These are phyloP conservation scores for Fusarium longipes DNA, from an alignment of 2,329 filamentous ascomycete species.

Conservation along the genomic window DNA sequence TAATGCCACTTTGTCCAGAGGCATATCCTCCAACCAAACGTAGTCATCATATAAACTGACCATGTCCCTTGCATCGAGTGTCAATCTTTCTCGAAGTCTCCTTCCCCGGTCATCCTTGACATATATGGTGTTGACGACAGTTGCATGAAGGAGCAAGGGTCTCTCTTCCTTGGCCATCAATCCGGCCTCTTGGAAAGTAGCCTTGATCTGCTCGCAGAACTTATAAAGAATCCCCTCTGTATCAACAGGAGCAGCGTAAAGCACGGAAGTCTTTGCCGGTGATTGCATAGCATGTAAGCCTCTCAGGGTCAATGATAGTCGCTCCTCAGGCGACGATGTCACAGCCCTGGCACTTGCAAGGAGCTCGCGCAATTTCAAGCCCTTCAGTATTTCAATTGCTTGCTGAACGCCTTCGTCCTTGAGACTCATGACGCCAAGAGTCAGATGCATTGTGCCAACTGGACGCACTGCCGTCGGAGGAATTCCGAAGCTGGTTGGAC, in stretches of 20 bases:
- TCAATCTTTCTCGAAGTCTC: constrained; percentile 53
- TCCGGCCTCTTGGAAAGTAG: constrained; percentile 64
- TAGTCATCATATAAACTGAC: constrained; percentile 71
- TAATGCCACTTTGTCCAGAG: constrained; percentile 77
- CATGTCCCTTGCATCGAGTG: constrained; percentile 66
- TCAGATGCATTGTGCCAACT: constrained; percentile 84
- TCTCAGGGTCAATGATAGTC: constrained; percentile 59
- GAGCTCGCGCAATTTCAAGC: constrained; percentile 55
- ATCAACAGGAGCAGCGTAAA: constrained; percentile 73
- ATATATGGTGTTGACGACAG: constrained; percentile 87
- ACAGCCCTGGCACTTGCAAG: constrained; percentile 48
- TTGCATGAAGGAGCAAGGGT: constrained; percentile 82
- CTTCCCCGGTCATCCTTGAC: constrained; percentile 56
- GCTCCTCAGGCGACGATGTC: constrained; percentile 10
- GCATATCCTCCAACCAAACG: constrained; percentile 76
- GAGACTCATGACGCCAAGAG: constrained; percentile 86
- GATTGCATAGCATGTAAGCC: constrained; percentile 72
- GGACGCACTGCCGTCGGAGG: constrained; percentile 78
- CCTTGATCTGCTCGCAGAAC: constrained; percentile 69
- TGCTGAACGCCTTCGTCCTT: constrained; percentile 58
- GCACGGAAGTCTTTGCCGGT: constrained; percentile 66
- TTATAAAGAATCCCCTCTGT: constrained; percentile 59
- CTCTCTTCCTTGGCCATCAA: constrained; percentile 69
- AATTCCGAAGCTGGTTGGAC: constrained; percentile 59
- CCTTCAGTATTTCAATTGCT: constrained; percentile 55